phyloP scores from a whole-genome alignment of 805 yeast genomes.

The Teunomyces kruisii region DNA sequence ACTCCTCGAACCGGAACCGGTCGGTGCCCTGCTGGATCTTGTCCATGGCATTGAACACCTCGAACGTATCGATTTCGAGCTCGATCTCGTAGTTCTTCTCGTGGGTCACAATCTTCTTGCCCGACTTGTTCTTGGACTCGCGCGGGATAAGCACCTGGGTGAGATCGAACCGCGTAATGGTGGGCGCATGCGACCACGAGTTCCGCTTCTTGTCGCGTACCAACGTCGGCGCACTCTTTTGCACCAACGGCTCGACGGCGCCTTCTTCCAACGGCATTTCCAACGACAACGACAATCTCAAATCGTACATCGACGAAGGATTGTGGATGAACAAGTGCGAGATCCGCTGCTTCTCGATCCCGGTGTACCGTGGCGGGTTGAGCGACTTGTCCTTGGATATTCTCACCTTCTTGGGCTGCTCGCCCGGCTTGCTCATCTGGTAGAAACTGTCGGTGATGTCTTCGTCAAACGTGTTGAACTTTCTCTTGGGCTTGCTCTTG shows the following conservation, averaged over 20 bases:
- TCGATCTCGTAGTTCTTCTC: slow-evolving; percentile 40
- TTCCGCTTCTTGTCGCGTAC: slow-evolving; percentile 72
- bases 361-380: slow-evolving; percentile 66
- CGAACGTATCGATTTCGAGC: slow-evolving; percentile 39
- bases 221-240: slow-evolving; percentile 51
- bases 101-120: slow-evolving; percentile 35
- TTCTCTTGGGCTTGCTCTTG: slow-evolving; percentile 37
- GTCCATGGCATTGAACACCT: slow-evolving; percentile 43
- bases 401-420: slow-evolving; percentile 62
- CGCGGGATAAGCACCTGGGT: slow-evolving; percentile 53
- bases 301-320: slow-evolving; percentile 77
- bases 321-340: slow-evolving; percentile 68
- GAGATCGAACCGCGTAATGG: slow-evolving; percentile 70
- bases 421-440: slow-evolving; percentile 61
- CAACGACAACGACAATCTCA: slow-evolving; percentile 69
- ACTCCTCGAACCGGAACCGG: slow-evolving; percentile 56
- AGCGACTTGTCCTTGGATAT: slow-evolving; percentile 60
- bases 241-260: slow-evolving; percentile 50
- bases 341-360: slow-evolving; percentile 72
- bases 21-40: slow-evolving; percentile 43
- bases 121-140: slow-evolving; percentile 36
- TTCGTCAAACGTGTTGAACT: slow-evolving; percentile 60
- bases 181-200: slow-evolving; percentile 70
- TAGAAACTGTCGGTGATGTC: slow-evolving; percentile 64
- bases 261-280: slow-evolving; percentile 72